These are phyloP conservation scores for Hypoxylon cercidicola DNA, from an alignment of 495 filamentous ascomycete species.

Conservation along the genomic window DNA sequence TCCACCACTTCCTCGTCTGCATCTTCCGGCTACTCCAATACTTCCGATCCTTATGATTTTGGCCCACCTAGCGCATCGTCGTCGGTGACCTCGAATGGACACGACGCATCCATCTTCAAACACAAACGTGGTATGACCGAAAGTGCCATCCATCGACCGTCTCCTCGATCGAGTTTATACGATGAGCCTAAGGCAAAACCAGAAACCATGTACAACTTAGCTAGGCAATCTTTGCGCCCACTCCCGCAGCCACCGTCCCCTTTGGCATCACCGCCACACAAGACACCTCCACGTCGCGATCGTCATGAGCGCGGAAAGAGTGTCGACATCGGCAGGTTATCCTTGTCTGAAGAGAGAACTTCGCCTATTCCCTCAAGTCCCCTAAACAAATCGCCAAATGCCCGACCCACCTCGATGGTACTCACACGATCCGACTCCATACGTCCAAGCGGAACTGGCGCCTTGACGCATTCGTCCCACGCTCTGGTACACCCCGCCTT, in stretches of 20 bases:
- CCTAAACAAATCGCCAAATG: slow-evolving; percentile 50
- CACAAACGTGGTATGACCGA: slow-evolving; percentile 86
- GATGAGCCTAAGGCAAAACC: slow-evolving; percentile 57
- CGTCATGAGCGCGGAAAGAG: slow-evolving; percentile 61
- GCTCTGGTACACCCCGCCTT: slow-evolving; percentile 54
- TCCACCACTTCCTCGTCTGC: slow-evolving; percentile 79
- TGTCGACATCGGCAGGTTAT: slow-evolving; percentile 61
- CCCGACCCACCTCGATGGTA: slow-evolving; percentile 65
- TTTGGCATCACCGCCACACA: slow-evolving; percentile 54
- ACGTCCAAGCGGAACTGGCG: slow-evolving; percentile 43
- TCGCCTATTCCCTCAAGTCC: slow-evolving; percentile 53
- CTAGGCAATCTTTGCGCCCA: slow-evolving; percentile 80
- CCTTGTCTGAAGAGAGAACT: slow-evolving; percentile 48
- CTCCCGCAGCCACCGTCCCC: slow-evolving; percentile 74
- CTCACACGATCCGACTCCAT: slow-evolving; percentile 63
- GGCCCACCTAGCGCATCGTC: slow-evolving; percentile 81
- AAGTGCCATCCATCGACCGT: slow-evolving; percentile 47
- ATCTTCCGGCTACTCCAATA: slow-evolving; percentile 79
- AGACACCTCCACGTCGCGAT: slow-evolving; percentile 39
- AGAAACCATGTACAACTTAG: slow-evolving; percentile 70
- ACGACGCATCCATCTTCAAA: slow-evolving; percentile 56
- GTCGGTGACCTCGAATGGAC: slow-evolving; percentile 76
- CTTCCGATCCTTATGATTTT: slow-evolving; percentile 65
- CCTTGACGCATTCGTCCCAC: slow-evolving; percentile 48
- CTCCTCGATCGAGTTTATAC: slow-evolving; percentile 48